Base-by-base conservation (phyloP, 2,329 filamentous ascomycete species). In the Ceratocystis cacaofunesta region DNA sequence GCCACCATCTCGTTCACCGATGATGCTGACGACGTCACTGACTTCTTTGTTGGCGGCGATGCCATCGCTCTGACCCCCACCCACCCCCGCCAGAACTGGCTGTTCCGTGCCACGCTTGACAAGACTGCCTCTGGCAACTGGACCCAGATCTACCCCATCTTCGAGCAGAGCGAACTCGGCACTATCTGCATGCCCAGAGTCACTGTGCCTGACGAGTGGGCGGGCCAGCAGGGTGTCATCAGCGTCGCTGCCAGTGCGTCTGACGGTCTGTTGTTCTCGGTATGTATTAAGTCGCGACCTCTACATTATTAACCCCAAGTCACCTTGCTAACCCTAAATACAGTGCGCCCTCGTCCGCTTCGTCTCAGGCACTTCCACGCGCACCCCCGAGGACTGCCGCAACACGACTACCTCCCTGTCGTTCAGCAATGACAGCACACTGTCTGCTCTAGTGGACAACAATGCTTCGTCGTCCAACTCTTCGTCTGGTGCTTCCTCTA, bases 191-290 rank as follows among this genome's bases (percentile, higher is more conserved):
- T 80, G 69, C 77, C 79, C 0, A 69, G 70, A 2, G 72, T 86
- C 55, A 76, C 74, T 0, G 75, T 80, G 0, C 81, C 82, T 0
- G 72, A 74, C 36, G 75, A 74, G 22, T 84, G 77, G 70, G 78
- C 76, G 1, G 83, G 83, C 50, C 75, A 80, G 71, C 79, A 79
- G 72, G 84, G 82, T 19, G 74, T 85, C 17, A 70, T 86, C 3
- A 73, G 78, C 52, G 72, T 85, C 36, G 78, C 82, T 0, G 77
- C 76, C 28, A 75, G 79, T 28, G 82, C 79, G 0, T 74, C 77
- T 0, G 84, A 86, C 68, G 84, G 84, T 2, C 68, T 81, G 17
- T 73, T 85, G 5, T 85, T 78, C 70, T 79, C 83, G 76, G 82
- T 84, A 72, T 62, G 75, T 48, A 17, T 12, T 17, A 15, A n/a